Conservation (phyloP, 1,284 basidiomycete species). For the Ustilago tritici region DNA sequence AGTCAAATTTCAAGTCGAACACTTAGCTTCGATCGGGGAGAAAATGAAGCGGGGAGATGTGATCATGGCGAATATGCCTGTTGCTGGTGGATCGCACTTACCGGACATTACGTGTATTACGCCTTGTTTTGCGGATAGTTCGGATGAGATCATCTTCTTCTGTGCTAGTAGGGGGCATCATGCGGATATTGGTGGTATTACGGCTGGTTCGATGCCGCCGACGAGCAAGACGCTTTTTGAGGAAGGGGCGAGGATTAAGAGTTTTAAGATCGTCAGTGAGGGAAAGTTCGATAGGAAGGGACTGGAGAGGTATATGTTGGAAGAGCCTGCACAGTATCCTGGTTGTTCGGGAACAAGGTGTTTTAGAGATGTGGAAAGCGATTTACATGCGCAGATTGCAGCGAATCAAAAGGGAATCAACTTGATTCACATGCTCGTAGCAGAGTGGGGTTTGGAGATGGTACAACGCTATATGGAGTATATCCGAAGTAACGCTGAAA, state of each 20-base stretch:
- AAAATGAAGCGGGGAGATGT: slow-evolving; percentile 83
- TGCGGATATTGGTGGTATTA: slow-evolving; percentile 77
- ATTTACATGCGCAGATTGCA: slow-evolving; percentile 94
- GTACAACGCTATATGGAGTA: slow-evolving; percentile 76
- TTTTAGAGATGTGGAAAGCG: slow-evolving; percentile 87
- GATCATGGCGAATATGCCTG: slow-evolving; percentile 88
- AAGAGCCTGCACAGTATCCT: slow-evolving; percentile 82
- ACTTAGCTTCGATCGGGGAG: slow-evolving; percentile 72
- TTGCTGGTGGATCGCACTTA: slow-evolving; percentile 79
- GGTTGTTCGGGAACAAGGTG: slow-evolving; percentile 70
- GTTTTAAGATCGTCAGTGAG: slow-evolving; percentile 89
- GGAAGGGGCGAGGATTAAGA: slow-evolving; percentile 91
- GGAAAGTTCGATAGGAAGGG: slow-evolving; percentile 84
- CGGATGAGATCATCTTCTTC: slow-evolving; percentile 86
- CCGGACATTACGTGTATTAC: slow-evolving; percentile 88
- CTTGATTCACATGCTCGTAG: slow-evolving; percentile 75
- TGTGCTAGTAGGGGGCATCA: slow-evolving; percentile 85
- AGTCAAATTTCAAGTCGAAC: slow-evolving; percentile 87
- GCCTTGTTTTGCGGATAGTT: slow-evolving; percentile 79
- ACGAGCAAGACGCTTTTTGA: slow-evolving; percentile 89
- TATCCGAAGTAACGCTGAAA: slow-evolving; percentile 90
- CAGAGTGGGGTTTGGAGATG: slow-evolving; percentile 85
- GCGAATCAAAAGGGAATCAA: slow-evolving; percentile 89
- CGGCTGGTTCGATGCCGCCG: slow-evolving; percentile 91
- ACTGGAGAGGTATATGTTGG: slow-evolving; percentile 82